Evolutionary conservation across 441 rosid species (phyloP).

Genomic region (Erodium trifolium): DNA sequence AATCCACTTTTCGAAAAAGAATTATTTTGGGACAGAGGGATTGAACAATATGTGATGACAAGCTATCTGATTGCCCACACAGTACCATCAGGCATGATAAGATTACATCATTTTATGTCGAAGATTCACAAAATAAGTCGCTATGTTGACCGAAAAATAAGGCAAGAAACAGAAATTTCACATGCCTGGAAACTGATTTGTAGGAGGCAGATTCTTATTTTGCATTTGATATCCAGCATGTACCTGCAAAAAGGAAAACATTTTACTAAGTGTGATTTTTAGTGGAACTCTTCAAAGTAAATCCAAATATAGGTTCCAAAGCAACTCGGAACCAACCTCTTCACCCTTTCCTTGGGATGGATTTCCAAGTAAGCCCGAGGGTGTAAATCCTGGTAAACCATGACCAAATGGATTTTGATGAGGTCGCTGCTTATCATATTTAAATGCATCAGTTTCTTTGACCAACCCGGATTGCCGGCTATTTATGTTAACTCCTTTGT

Average conservation of each 20-base stretch:
- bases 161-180: constrained; percentile 13
- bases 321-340: not conserved
- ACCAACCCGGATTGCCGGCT: constrained; percentile 7
- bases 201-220: constrained; percentile 35
- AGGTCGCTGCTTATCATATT: not conserved
- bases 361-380: not conserved
- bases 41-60: not conserved
- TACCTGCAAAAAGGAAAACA: constrained; percentile 33
- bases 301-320: not conserved
- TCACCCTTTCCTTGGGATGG: constrained; percentile 6
- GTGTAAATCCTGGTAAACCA: not conserved
- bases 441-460: constrained; percentile 1
- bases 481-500: constrained; percentile 13
- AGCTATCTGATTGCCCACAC: not conserved
- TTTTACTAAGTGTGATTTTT: not conserved
- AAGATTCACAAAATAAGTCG: not conserved
- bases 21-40: not conserved
- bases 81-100: not conserved
- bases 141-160: constrained; percentile 1
- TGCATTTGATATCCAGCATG: constrained; percentile 38
- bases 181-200: constrained; percentile 57
- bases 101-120: not conserved
- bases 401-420: constrained; percentile 3
- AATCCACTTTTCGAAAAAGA: too few relatives aligned
- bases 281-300: not conserved